Evolutionary conservation across 495 filamentous ascomycete species (phyloP).

Genomic region (Daldinia decipiens): DNA sequence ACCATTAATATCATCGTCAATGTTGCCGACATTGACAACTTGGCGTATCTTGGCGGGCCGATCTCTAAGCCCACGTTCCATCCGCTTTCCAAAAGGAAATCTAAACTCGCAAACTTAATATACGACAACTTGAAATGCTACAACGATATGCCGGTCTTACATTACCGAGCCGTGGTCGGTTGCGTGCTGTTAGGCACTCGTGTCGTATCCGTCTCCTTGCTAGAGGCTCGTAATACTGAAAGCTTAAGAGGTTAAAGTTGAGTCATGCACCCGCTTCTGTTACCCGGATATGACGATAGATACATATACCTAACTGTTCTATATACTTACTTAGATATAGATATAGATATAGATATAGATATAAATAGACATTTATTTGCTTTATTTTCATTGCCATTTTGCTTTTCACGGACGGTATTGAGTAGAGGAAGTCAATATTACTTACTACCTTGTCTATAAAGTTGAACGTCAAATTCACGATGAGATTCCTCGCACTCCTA

Average conservation of each 20-base stretch:
- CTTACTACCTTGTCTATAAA: background rate
- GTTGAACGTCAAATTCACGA: conserved; percentile 20
- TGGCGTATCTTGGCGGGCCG: conserved; percentile 22
- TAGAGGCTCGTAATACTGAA: conserved; percentile 16
- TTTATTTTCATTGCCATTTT: background rate
- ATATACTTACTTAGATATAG: too few species aligned
- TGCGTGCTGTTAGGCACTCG: conserved; percentile 21
- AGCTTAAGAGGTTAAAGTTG: conserved; percentile 38
- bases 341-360: too few species aligned
- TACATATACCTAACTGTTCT: background rate
- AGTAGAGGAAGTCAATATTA: conserved; percentile 1
- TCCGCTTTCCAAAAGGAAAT: conserved; percentile 22
- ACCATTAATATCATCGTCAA: conserved; percentile 30
- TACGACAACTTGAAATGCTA: conserved; percentile 23
- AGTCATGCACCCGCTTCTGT: conserved; percentile 3
- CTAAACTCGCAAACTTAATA: too few species aligned
- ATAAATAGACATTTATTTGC: too few species aligned
- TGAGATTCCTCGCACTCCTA: conserved; percentile 43
- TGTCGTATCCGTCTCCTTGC: conserved; percentile 16
- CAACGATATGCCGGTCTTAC: conserved; percentile 28
- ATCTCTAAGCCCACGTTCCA: conserved; percentile 2
- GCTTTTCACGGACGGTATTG: conserved; percentile 4
- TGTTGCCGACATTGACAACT: conserved; percentile 26
- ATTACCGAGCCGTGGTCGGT: conserved; percentile 14
- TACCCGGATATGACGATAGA: conserved; percentile 2